Base-by-base conservation (phyloP, 768 basidiomycete genomes). In the Chalciporus chontae region DNA sequence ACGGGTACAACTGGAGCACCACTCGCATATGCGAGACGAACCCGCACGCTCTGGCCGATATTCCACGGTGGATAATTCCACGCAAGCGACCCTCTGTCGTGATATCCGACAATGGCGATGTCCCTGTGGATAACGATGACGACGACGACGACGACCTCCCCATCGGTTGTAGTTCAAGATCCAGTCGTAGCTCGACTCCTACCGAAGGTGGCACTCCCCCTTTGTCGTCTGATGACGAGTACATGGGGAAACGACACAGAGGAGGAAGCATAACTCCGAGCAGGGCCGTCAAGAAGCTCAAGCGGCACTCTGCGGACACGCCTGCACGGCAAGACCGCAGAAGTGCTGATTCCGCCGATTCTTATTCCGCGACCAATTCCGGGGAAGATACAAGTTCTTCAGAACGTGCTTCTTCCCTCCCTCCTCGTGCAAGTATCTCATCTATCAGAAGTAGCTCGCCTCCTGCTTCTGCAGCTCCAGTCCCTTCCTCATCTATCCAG, bases 21-120 rank as follows among this genome's bases (percentile, higher is more conserved):
- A 27, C 42, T 3, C 48, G 18, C n/a, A 50, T 32, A n/a, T 50
- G 52, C 13, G 40, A 42, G 7, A 34, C 56, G 5, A 55, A 40
- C 29, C 57, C 57, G 18, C 45, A 6, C 6, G 43, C 41, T 10
- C 11, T 50, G 17, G 27, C 45, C 3, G 51, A 46, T 36, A 37
- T 50, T 18, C 40, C 54, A 3, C 44, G 32, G 23, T 62, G 60
- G 60, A 32, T 66, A 0, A 55, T 59, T 24, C 56, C 59, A 3
- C 57, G 54, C 37, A 62, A 52, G 32, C 55, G 56, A 31, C 53
- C 59, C 7, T 69, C 66, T 9, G 49, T 58, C 38, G 36, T 53
- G 31, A 43, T 50, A 3, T 17, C 43, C 5, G 31, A 48, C 19
- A 43, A 44, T 9, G 40, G 26, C 11, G 39, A 48, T 19, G 18